These are phyloP conservation scores for Verticillium isaacii DNA, from an alignment of 2,329 filamentous ascomycete species.

Conservation along the genomic window DNA sequence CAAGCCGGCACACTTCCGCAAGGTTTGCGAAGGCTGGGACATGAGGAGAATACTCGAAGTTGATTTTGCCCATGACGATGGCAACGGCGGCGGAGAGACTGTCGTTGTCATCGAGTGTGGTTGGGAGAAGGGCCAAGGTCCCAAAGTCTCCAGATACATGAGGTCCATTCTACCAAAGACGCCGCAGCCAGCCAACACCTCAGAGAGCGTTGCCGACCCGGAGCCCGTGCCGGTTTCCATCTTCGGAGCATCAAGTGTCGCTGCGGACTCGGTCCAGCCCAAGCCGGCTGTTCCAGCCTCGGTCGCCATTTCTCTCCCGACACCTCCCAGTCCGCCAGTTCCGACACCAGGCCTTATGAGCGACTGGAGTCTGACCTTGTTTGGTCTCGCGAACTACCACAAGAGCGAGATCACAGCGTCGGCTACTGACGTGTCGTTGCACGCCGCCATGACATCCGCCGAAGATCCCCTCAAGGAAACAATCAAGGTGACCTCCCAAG, in stretches of 20 bases:
- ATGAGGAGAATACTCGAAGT: constrained; percentile 83
- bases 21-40: constrained; percentile 80
- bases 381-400: constrained; percentile 28
- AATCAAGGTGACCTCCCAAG: constrained; percentile 28
- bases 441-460: constrained; percentile 63
- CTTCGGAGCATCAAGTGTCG: constrained; percentile 14
- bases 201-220: neutral
- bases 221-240: constrained; percentile 18
- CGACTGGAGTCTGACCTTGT: constrained; percentile 7
- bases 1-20: constrained; percentile 73
- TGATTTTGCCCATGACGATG: constrained; percentile 81
- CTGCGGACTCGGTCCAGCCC: neutral
- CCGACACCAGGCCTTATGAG: neutral
- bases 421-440: constrained; percentile 69
- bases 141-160: constrained; percentile 38
- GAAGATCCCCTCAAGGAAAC: constrained; percentile 66
- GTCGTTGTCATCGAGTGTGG: constrained; percentile 73
- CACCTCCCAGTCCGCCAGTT: neutral
- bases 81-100: constrained; percentile 69
- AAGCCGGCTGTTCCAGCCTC: neutral
- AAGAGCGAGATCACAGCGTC: constrained; percentile 62
- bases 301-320: neutral
- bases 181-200: constrained; percentile 1
- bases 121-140: constrained; percentile 49
- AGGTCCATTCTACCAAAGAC: constrained; percentile 20